phyloP scores from a whole-genome alignment of 352 stramenopile genomes.

The Halophytophthora batemanensis region DNA sequence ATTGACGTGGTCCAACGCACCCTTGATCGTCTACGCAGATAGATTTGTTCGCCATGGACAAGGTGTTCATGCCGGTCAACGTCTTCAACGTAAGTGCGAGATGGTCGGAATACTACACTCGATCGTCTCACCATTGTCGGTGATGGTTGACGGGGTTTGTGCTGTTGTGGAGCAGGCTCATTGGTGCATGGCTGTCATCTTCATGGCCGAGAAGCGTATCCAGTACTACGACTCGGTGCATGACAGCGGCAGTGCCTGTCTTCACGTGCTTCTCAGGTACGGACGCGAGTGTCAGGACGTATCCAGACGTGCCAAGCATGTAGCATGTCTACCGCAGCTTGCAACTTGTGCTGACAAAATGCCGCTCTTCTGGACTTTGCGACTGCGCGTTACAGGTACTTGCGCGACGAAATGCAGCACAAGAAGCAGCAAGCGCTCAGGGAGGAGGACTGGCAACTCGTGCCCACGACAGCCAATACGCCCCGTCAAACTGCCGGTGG shows the following conservation, averaged over 20 bases:
- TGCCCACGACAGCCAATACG: constrained; percentile 53
- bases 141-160: not conserved
- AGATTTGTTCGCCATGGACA: constrained; percentile 89
- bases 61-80: constrained; percentile 86
- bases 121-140: constrained; percentile 1
- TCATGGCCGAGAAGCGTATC: constrained; percentile 86
- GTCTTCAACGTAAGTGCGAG: constrained; percentile 70
- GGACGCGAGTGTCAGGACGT: too few relatives aligned
- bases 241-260: constrained; percentile 60
- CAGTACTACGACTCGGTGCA: constrained; percentile 89
- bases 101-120: too few relatives aligned
- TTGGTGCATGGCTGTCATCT: constrained; percentile 86
- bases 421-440: constrained; percentile 78
- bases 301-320: too few relatives aligned
- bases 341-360: not conserved
- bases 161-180: constrained; percentile 51
- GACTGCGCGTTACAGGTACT: too few relatives aligned
- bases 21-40: too few relatives aligned
- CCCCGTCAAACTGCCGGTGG: constrained; percentile 76
- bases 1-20: too few relatives aligned
- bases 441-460: constrained; percentile 57
- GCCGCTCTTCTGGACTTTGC: too few relatives aligned
- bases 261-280: constrained; percentile 67
- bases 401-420: constrained; percentile 81
- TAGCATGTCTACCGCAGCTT: too few relatives aligned